Conservation (phyloP, 495 filamentous ascomycete genomes). For the Cenococcum geophilum region DNA sequence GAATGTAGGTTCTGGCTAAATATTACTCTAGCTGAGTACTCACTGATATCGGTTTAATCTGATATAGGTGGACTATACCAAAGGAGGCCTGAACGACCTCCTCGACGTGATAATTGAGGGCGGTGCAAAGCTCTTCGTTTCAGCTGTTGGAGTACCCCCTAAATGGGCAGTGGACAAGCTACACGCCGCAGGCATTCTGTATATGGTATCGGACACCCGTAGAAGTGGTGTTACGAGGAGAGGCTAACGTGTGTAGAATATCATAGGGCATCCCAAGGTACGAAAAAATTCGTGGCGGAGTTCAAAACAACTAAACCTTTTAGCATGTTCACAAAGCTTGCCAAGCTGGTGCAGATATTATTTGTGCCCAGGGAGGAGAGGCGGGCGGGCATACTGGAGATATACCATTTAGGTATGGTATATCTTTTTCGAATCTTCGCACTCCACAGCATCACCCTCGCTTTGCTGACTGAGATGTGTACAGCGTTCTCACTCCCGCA, state of each 20-base stretch:
- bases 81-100: constrained; percentile 25
- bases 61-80: constrained; percentile 25
- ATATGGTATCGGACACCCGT: constrained; percentile 5
- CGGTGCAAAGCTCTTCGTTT: constrained; percentile 31
- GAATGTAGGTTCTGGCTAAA: constrained; percentile 19
- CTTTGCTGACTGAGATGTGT: background rate
- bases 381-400: constrained; percentile 76
- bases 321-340: constrained; percentile 31
- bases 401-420: constrained; percentile 48
- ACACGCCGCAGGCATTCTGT: constrained; percentile 19
- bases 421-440: background rate
- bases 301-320: background rate
- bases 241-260: constrained; percentile 14
- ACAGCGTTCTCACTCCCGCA: constrained; percentile 62
- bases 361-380: constrained; percentile 64
- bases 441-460: too few species aligned
- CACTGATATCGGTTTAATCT: background rate
- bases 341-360: constrained; percentile 27
- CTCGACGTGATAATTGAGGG: constrained; percentile 30
- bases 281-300: background rate
- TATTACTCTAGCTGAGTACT: background rate
- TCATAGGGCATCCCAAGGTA: constrained; percentile 31
- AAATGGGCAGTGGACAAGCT: constrained; percentile 27
- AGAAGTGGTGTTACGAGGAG: background rate
- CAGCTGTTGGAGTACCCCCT: constrained; percentile 29